Evolutionary conservation across 345 rosid genomes (phyloP), one percentile per base, ranked within the genome.

Genomic region (Salix brachista): DNA sequence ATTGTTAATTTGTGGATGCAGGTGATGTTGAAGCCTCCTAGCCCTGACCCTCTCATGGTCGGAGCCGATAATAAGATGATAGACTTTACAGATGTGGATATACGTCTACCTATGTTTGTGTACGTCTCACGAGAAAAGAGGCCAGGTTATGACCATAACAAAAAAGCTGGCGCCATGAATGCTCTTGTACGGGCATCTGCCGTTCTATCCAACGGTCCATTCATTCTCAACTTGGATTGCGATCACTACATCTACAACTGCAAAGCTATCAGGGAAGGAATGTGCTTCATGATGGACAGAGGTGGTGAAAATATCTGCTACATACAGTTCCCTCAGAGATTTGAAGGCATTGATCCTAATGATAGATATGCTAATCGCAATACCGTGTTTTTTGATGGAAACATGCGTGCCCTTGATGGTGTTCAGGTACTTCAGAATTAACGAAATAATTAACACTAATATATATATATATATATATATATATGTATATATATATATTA

Each of bases 151-250:
- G 99, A 96, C 16, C 99, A 96, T 70, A 93, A 96, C 83, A 96
- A 96, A 89, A 96, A 96, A 81, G 99, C 98, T 0, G 99, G 98
- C 23, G 99, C 99, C 19, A 96, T 96, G 99, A 93, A 96, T 44
- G 89, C 90, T 30, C 79, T 96, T 79, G 99, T 96, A 0, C 85
- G 99, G 77, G 90, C 91, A 18, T 96, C 99, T 1, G 96, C 98
- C 1, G 77, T 96, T 48, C 81, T 96, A 19, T 96, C 99, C 10
- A 96, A 96, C n/a, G 99, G 98, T 6, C 91, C 98, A 4, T 96
- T 93, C 84, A 96, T 93, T 21, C 96, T 96, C 54, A 96, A 96
- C 81, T 85, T 96, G 13, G 99, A 96, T 70, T 96, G 98, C n/a
- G 99, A 96, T 80, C 99, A 96, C 82, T 96, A 96, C 85, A 82